These are phyloP conservation scores for Nannizziopsis barbatae DNA, from an alignment of 2,329 filamentous ascomycete species.

Conservation along the genomic window DNA sequence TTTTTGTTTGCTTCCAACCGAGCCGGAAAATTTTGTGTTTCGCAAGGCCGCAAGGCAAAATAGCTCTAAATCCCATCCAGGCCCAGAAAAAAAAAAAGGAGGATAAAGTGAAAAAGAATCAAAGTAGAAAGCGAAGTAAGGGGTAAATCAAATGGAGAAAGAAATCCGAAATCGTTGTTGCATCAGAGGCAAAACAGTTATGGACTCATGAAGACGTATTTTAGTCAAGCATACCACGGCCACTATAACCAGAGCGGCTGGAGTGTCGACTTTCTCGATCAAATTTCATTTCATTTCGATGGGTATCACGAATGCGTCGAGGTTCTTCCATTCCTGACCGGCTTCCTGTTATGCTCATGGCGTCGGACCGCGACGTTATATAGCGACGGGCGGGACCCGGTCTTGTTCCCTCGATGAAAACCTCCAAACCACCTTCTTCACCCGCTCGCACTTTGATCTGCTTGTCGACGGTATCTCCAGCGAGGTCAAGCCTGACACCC, in stretches of 20 bases:
- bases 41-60: conserved; percentile 5
- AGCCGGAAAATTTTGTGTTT: not conserved
- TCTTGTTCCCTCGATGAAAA: conserved; percentile 29
- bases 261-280: conserved; percentile 30
- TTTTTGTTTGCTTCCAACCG: conserved; percentile 1
- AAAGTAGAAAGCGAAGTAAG: not conserved
- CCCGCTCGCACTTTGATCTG: conserved; percentile 33
- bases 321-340: conserved; percentile 27
- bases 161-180: not conserved
- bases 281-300: conserved; percentile 26
- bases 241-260: conserved; percentile 30
- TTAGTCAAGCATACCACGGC: conserved; percentile 19
- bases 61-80: conserved; percentile 2
- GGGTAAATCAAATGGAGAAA: not conserved
- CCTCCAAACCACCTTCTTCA: conserved; percentile 28
- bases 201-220: not conserved
- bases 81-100: conserved; percentile 1
- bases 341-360: conserved; percentile 21
- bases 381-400: conserved; percentile 25
- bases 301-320: conserved; percentile 19
- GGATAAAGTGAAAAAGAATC: not conserved
- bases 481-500: conserved; percentile 32
- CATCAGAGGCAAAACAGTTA: too few species aligned
- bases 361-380: conserved; percentile 27
- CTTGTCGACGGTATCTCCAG: conserved; percentile 27